phyloP scores from a whole-genome alignment of 2,329 filamentous ascomycete species.

The Aspergillus sp. region DNA sequence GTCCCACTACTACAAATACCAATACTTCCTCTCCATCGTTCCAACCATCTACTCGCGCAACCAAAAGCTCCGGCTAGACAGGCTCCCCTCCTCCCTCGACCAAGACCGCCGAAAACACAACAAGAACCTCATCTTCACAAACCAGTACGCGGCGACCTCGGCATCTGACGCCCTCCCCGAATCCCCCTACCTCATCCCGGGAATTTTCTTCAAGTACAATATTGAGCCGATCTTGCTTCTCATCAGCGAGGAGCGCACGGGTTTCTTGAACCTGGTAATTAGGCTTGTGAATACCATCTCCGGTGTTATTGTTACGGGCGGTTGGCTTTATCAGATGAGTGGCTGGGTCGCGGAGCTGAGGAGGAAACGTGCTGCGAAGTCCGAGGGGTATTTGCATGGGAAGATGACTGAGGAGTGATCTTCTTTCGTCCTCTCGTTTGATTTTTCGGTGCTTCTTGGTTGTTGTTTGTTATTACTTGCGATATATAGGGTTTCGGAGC shows the following conservation, averaged over 20 bases:
- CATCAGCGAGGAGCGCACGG: conserved; percentile 76
- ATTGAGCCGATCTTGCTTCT: conserved; percentile 92
- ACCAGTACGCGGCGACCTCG: conserved; percentile 96
- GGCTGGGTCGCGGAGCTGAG: conserved; percentile 66
- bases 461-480: neutral
- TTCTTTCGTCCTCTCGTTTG: neutral
- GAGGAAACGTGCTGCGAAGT: conserved; percentile 41
- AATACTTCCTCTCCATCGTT: conserved; percentile 95
- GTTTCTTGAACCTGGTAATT: conserved; percentile 72
- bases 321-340: conserved; percentile 85
- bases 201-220: conserved; percentile 98
- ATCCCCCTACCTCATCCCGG: conserved; percentile 65
- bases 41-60: conserved; percentile 84
- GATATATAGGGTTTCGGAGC: neutral
- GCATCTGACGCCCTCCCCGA: conserved; percentile 68
- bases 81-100: conserved; percentile 37
- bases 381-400: conserved; percentile 51
- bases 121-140: conserved; percentile 74
- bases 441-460: neutral
- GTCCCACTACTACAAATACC: conserved; percentile 87
- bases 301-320: conserved; percentile 87
- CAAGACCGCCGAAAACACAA: conserved; percentile 32
- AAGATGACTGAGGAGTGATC: conserved; percentile 32
- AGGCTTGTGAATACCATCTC: conserved; percentile 87
- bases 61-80: conserved; percentile 39